Evolutionary conservation across 1,139 yeast species (phyloP), one percentile per base, ranked within the genome.

Genomic region (Yamadazyma friedrichii): DNA sequence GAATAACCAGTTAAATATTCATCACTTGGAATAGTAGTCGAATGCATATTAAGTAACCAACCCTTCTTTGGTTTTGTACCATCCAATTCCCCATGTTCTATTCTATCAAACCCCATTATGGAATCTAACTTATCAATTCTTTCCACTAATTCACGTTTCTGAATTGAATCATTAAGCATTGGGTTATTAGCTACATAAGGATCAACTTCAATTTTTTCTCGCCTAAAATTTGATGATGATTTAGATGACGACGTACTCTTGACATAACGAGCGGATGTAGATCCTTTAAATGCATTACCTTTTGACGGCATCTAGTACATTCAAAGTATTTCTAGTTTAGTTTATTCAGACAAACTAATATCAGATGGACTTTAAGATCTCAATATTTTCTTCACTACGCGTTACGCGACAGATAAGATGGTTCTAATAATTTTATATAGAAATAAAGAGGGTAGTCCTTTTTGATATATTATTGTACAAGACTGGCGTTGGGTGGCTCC

Each of bases 11-110:
- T 69, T 13, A 76, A 57, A 37, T 72, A 69, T 22, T 78, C 82
- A 9, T 75, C 76, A 25, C 78, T 68, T 13, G 82, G 78, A 8
- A 83, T 62, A 1, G 83, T 76, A 2, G 88, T 76, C 6, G 84
- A 69, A 62, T 86, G 95, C 91, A 91, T 88, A 55, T 91, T 91
- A 31, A 84, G 77, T 42, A 91, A 67, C 98, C 98, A 91, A 25
- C 97, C 98, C 52, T 78, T 82, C 35, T 80, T 69, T 0, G 94
- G 85, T 45, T 59, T 64, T 25, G 54, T 48, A 2, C 74, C 75
- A 42, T 69, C 76, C 26, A 52, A 48, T 40, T 71, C 77, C 0
- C 94, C 89, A 28, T 80, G 72, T 42, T 85, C 91, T 42, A 76
- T 78, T 41, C 94, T 70, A 30, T 83, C 86, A 58, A 91, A 91